Base-by-base conservation (phyloP, 352 stramenopile genomes). In the Pythium utonaiense region DNA sequence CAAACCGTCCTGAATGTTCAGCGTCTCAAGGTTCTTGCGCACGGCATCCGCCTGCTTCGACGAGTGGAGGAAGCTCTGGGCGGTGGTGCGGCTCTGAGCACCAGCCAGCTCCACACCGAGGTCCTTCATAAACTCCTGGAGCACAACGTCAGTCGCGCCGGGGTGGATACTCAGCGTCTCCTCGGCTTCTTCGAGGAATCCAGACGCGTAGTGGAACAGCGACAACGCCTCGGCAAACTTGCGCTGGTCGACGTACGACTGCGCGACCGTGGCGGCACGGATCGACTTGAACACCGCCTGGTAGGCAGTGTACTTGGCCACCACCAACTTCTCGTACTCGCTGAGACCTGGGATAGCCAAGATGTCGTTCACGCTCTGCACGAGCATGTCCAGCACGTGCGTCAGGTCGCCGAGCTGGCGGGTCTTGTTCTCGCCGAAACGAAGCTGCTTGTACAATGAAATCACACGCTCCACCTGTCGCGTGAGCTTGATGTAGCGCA, bases 291-390 rank as follows among this genome's bases (percentile, higher is more conserved):
- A 89, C 16, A 90, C 57, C 0, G 76, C 71, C 50, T 87, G 71
- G 59, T 92, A 89, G n/a, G 80, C 75, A 22, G 66, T 84, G 74
- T 88, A 92, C 57, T 85, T 79, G 9, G 80, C 74, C 1, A 64
- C 64, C 25, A 73, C 57, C 52, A 80, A 71, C 54, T 73, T 61
- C 42, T 90, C 79, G 34, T 75, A 74, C 36, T 89, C 79, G 28
- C 33, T 54, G 25, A 91, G 67, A 8, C 71, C 74, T 25, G 82
- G 82, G 31, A 94, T 84, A 50, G 67, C 72, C 28, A 89, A 40
- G 54, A 94, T 94, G 52, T 92, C 82, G n/a, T 72, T 74, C 17
- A 92, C 77, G 60, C 73, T 88, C 70, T 91, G 84, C 42, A 94
- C 73, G 1, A 94, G 61, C 84, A 92, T 92, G 53, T 91, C 78